These are phyloP conservation scores for Cyclocybe cylindracea DNA, from an alignment of 768 basidiomycete species.

Conservation along the genomic window DNA sequence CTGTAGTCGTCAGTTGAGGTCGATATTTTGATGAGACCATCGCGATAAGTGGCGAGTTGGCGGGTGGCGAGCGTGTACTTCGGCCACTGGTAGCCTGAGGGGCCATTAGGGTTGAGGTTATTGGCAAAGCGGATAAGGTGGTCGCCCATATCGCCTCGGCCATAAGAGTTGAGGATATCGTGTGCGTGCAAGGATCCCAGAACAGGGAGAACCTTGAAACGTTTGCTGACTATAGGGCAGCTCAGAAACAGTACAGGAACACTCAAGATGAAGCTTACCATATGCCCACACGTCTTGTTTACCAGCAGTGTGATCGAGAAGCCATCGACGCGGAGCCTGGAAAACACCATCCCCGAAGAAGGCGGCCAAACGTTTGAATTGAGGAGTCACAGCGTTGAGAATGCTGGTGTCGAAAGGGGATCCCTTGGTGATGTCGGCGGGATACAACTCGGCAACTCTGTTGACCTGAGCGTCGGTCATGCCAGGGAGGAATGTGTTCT, in stretches of 20 bases:
- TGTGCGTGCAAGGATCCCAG: constrained; percentile 39
- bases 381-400: constrained; percentile 42
- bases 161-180: constrained; percentile 41
- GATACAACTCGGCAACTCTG: constrained; percentile 34
- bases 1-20: constrained; percentile 24
- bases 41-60: constrained; percentile 28
- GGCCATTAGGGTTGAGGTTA: constrained; percentile 21
- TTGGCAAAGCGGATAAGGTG: constrained; percentile 45
- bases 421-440: constrained; percentile 40
- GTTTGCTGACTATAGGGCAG: constrained; percentile 39
- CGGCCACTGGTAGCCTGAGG: constrained; percentile 16
- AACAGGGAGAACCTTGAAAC: constrained; percentile 38
- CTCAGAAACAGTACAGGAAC: background rate
- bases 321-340: constrained; percentile 46
- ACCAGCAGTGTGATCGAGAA: constrained; percentile 34
- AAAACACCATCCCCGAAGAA: constrained; percentile 49
- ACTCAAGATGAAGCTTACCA: constrained; percentile 23
- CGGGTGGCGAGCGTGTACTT: constrained; percentile 14
- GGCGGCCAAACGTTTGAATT: constrained; percentile 48
- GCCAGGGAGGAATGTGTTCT: constrained; percentile 31
- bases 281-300: constrained; percentile 43
- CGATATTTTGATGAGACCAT: constrained; percentile 21
- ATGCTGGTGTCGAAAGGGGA: constrained; percentile 54
- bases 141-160: constrained; percentile 39
- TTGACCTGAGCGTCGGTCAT: constrained; percentile 28